These are phyloP conservation scores for Cyberlindnera saturnus DNA, from an alignment of 805 yeast genomes.

Conservation along the genomic window DNA sequence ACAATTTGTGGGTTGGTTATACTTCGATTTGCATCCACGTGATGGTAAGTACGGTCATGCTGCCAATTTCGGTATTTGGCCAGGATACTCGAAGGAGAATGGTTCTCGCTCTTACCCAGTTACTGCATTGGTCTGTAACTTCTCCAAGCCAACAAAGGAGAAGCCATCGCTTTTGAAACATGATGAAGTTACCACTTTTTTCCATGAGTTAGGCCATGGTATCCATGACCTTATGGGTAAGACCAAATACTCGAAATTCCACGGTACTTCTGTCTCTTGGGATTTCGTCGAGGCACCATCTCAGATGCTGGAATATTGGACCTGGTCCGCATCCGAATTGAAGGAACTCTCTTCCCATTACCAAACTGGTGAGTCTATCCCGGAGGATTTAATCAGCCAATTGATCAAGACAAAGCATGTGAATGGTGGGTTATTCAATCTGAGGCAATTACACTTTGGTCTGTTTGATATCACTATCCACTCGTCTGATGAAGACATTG, in stretches of 20 bases:
- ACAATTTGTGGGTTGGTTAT: slow-evolving; percentile 70
- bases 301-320: slow-evolving; percentile 84
- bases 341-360: slow-evolving; percentile 61
- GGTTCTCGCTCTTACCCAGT: slow-evolving; percentile 56
- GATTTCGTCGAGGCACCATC: slow-evolving; percentile 93
- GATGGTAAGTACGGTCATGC: slow-evolving; percentile 88
- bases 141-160: slow-evolving; percentile 62
- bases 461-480: slow-evolving; percentile 73
- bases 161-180: slow-evolving; percentile 76
- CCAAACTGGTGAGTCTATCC: slow-evolving; percentile 46
- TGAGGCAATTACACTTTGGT: slow-evolving; percentile 77
- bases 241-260: slow-evolving; percentile 60
- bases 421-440: slow-evolving; percentile 63
- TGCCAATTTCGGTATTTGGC: slow-evolving; percentile 66
- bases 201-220: slow-evolving; percentile 90
- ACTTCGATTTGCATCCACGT: slow-evolving; percentile 79
- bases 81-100: slow-evolving; percentile 47
- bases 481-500: slow-evolving; percentile 36
- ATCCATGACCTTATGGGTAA: slow-evolving; percentile 71
- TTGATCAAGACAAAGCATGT: slow-evolving; percentile 65
- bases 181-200: slow-evolving; percentile 72
- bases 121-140: slow-evolving; percentile 79
- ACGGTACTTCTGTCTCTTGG: slow-evolving; percentile 69
- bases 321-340: slow-evolving; percentile 66
- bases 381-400: slow-evolving; percentile 50